A percentile compares a stretch with the other conserved stretches of the same genome.
These are phyloP conservation scores for Ceratocystis albifundus DNA, from an alignment of 2,329 filamentous ascomycete species.

Conservation along the genomic window DNA sequence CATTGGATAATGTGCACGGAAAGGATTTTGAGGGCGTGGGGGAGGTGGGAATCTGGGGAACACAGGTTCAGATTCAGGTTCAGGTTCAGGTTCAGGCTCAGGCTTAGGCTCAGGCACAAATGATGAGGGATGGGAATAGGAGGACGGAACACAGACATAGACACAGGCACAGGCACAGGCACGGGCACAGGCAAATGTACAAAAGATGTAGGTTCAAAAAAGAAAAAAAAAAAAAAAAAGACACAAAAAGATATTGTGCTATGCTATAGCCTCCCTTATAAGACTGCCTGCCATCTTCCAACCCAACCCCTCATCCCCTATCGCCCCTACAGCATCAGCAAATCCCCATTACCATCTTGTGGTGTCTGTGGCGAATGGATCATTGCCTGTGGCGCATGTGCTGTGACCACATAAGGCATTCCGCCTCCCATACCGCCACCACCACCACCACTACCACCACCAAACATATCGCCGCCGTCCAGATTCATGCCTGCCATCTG, in stretches of 20 bases:
- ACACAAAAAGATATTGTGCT: neutral
- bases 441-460: conserved; percentile 37
- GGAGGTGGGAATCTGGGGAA: neutral
- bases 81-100: too few species aligned
- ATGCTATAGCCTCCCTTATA: neutral
- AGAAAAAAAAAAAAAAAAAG: neutral
- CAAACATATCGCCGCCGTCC: conserved; percentile 53
- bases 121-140: neutral
- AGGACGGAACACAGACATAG: neutral
- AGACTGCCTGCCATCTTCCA: neutral
- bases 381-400: conserved; percentile 64
- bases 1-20: neutral
- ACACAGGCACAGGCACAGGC: too few species aligned
- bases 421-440: conserved; percentile 28
- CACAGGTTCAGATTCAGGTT: neutral
- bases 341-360: conserved; percentile 55
- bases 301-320: neutral
- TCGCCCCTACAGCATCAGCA: conserved; percentile 48
- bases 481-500: conserved; percentile 64
- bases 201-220: too few species aligned
- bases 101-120: too few species aligned
- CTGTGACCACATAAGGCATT: conserved; percentile 62
- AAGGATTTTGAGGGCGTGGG: neutral
- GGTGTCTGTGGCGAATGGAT: conserved; percentile 57
- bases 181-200: too few species aligned